A percentile compares a stretch with the other conserved stretches of the same genome.
Evolutionary conservation across 106 monocot genomes (phyloP).

Genomic region (Allium fistulosum): DNA sequence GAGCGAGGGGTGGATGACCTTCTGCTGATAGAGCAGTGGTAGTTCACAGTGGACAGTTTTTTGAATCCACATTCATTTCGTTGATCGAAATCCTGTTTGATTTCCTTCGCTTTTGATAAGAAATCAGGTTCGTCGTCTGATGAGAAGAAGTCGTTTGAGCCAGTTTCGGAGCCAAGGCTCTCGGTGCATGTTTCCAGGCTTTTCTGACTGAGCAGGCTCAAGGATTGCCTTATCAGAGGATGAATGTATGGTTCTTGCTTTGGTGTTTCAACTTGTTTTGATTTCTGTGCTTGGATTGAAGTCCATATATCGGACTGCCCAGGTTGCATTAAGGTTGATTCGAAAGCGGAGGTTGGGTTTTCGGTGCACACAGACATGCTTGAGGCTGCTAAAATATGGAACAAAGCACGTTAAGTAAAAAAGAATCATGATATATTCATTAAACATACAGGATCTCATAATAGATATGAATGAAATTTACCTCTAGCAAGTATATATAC

Average conservation of each 20-base stretch:
- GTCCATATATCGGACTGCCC: conserved; percentile 45
- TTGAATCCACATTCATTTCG: neutral
- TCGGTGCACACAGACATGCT: neutral
- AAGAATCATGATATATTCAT: neutral
- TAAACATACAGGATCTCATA: neutral
- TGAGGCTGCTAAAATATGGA: neutral
- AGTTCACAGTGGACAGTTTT: conserved; percentile 56
- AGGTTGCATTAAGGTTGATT: neutral
- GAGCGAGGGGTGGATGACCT: conserved; percentile 22
- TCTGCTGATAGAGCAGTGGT: conserved; percentile 67
- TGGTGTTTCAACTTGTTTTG: neutral
- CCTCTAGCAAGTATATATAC: neutral
- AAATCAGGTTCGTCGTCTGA: conserved; percentile 18
- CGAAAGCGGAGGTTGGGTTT: neutral
- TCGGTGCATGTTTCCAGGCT: conserved; percentile 95
- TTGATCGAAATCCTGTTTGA: neutral
- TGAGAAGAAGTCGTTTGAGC: conserved; percentile 56
- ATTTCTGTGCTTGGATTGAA: conserved; percentile 38
- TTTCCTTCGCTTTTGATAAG: conserved; percentile 7
- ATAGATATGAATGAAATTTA: neutral
- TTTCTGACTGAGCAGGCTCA: conserved; percentile 64
- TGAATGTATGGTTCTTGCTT: conserved; percentile 44
- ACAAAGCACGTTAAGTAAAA: neutral
- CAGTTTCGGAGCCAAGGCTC: conserved; percentile 88
- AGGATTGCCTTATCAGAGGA: conserved; percentile 37